Percentiles rank a stretch among this genome's conserved stretches.
phyloP scores from a whole-genome alignment of 2,329 filamentous ascomycete genomes.

The Neopestalotiopsis sp. region DNA sequence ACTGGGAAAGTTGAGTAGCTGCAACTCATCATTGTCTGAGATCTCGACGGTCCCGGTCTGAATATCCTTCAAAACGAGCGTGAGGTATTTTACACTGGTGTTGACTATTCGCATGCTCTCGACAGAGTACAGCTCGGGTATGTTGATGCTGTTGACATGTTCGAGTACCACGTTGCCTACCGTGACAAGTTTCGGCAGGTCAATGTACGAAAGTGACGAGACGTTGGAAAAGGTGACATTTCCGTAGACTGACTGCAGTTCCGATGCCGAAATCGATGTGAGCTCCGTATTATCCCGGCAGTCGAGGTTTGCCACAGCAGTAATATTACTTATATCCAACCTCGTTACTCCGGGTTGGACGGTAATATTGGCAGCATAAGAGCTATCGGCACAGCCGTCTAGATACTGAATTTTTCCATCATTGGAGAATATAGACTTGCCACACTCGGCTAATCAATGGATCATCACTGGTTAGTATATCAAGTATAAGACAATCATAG shows the following conservation, averaged over 20 bases:
- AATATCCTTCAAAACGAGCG: background rate
- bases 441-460: background rate
- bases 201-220: background rate
- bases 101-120: background rate
- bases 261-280: background rate
- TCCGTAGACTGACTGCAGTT: background rate
- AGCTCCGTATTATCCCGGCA: background rate
- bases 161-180: background rate
- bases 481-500: too few relatives aligned
- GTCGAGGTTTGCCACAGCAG: background rate
- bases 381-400: background rate
- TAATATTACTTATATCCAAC: background rate
- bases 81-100: background rate
- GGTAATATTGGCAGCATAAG: background rate
- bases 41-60: background rate
- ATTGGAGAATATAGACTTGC: conserved; percentile 2
- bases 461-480: background rate
- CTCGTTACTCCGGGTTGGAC: background rate
- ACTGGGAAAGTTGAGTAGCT: background rate
- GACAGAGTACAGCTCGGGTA: conserved; percentile 8
- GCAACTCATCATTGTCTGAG: background rate
- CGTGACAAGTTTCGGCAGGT: background rate
- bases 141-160: conserved; percentile 9
- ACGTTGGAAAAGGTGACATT: background rate
- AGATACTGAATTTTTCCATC: background rate